phyloP scores from a whole-genome alignment of 768 basidiomycete genomes.

The Chlorophyllum brunneum region DNA sequence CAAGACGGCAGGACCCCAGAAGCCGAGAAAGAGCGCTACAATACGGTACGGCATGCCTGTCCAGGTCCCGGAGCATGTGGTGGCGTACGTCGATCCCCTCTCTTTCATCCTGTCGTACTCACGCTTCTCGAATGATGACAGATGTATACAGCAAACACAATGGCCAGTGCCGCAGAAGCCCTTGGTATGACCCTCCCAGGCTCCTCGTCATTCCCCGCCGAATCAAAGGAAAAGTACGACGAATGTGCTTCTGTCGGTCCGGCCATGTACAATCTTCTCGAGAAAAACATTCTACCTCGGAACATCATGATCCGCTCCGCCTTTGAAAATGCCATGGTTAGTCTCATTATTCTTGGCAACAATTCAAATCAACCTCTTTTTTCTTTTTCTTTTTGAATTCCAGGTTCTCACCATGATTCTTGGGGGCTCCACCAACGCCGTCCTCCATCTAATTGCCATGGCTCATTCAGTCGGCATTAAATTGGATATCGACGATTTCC shows the following conservation, averaged over 20 bases:
- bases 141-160: constrained; percentile 99
- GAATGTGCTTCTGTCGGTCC: constrained; percentile 82
- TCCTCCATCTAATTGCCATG: constrained; percentile 94
- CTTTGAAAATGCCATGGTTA: constrained; percentile 97
- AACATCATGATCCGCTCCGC: constrained; percentile 97
- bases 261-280: constrained; percentile 83
- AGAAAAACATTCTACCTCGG: constrained; percentile 87
- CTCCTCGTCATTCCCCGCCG: constrained; percentile 95
- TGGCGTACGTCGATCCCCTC: constrained; percentile 59
- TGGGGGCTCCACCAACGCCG: constrained; percentile 97
- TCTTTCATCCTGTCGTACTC: not conserved
- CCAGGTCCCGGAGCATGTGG: constrained; percentile 99
- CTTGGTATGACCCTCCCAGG: constrained; percentile 96
- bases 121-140: constrained; percentile 24
- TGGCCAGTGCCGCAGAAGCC: constrained; percentile 94
- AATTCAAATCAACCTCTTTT: constrained; percentile 2
- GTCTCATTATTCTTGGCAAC: constrained; percentile 13
- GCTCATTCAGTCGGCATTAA: constrained; percentile 93
- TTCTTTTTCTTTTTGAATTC: not conserved
- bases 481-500: constrained; percentile 90
- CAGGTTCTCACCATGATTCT: constrained; percentile 95
- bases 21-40: constrained; percentile 81
- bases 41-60: constrained; percentile 89
- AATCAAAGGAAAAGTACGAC: constrained; percentile 80
- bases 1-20: constrained; percentile 80